Evolutionary conservation across 1,139 yeast species (phyloP).

Genomic region (Hemisphaericaspora lyxosophila): DNA sequence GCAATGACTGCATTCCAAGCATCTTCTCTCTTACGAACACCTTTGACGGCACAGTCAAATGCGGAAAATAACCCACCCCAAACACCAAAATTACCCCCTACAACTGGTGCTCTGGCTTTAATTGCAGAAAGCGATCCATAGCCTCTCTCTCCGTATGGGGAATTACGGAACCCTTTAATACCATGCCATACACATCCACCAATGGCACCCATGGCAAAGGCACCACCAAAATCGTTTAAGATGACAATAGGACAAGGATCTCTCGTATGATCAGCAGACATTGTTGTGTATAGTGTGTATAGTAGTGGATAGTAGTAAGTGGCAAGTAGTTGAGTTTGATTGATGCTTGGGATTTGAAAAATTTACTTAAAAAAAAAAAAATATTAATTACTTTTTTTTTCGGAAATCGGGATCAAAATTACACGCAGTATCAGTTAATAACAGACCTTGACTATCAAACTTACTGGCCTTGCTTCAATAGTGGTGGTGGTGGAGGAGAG

Average conservation of each 20-base stretch:
- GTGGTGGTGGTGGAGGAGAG: too few species aligned
- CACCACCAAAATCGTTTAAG: conserved; percentile 96
- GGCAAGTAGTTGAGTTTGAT: not conserved
- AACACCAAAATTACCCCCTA: conserved; percentile 98
- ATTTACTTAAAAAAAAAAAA: not conserved
- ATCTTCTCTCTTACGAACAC: conserved; percentile 94
- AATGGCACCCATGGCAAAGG: conserved; percentile 96
- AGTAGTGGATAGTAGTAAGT: not conserved
- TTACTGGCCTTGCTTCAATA: too few species aligned
- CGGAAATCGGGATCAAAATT: too few species aligned
- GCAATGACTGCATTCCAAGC: conserved; percentile 98
- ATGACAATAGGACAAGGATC: conserved; percentile 99
- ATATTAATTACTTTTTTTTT: not conserved
- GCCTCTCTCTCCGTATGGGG: conserved; percentile 94
- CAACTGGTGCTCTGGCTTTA: conserved; percentile 95
- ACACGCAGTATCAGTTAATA: too few species aligned
- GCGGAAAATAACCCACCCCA: conserved; percentile 99
- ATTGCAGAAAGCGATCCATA: conserved; percentile 87
- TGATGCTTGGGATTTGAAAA: conserved; percentile 1
- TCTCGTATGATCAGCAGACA: conserved; percentile 97
- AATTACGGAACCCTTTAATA: conserved; percentile 96
- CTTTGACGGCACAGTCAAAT: conserved; percentile 93
- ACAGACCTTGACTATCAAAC: too few species aligned
- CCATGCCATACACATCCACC: conserved; percentile 99
- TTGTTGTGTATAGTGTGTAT: conserved; percentile 19